phyloP scores from a whole-genome alignment of 306 rosid species.

The Alnus glutinosa region DNA sequence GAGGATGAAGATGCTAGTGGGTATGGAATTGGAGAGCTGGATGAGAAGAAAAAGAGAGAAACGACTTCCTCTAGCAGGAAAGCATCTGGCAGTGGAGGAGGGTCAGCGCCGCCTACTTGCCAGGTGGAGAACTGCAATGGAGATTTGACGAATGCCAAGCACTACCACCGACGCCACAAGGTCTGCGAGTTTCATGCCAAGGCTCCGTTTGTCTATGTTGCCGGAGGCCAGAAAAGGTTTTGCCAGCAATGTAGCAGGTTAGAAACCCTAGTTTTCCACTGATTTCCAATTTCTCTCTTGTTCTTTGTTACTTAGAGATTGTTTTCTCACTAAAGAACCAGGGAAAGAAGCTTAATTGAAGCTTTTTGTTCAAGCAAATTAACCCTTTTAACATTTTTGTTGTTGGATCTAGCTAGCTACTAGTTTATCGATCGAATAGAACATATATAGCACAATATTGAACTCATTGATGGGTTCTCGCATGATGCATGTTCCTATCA shows the following conservation, averaged over 20 bases:
- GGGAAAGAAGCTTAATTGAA: neutral
- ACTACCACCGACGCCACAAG: conserved; percentile 80
- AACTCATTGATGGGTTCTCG: neutral
- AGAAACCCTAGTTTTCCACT: conserved; percentile 49
- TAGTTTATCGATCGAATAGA: neutral
- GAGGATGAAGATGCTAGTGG: conserved; percentile 35
- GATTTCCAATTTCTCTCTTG: neutral
- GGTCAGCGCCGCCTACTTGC: conserved; percentile 48
- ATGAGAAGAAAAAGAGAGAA: conserved; percentile 47
- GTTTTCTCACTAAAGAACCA: neutral
- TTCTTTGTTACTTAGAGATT: neutral
- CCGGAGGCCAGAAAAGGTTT: conserved; percentile 64
- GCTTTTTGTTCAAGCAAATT: neutral
- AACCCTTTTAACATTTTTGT: neutral
- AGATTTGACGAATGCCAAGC: conserved; percentile 72
- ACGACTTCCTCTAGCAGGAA: conserved; percentile 29
- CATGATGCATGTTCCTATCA: neutral
- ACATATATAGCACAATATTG: neutral
- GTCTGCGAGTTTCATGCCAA: conserved; percentile 87
- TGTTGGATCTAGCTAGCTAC: neutral
- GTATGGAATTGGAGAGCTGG: conserved; percentile 38
- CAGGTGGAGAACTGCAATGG: conserved; percentile 71
- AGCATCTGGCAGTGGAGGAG: conserved; percentile 54
- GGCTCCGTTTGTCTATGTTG: conserved; percentile 57
- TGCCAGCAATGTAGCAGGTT: conserved; percentile 99